A percentile compares a stretch with the other conserved stretches of the same genome.
Evolutionary conservation across 768 basidiomycete species (phyloP).

Genomic region (Clavulina sp.): DNA sequence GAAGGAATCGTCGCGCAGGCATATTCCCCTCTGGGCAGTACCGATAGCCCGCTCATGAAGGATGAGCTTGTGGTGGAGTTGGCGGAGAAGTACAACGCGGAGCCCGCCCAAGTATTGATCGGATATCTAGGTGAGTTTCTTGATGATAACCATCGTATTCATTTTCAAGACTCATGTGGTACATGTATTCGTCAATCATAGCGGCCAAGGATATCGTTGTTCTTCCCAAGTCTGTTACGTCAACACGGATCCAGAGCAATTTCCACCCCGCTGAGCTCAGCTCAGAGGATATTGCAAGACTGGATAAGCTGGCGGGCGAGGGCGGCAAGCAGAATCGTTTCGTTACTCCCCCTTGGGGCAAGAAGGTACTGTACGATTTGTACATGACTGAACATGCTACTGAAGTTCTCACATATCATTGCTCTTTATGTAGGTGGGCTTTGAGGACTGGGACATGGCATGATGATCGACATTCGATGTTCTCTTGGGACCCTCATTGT

Average conservation of each 20-base stretch:
- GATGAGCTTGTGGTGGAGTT: slow-evolving; percentile 44
- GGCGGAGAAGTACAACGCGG: slow-evolving; percentile 40
- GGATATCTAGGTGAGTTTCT: slow-evolving; percentile 10
- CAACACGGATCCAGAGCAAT: slow-evolving; percentile 32
- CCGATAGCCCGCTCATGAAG: slow-evolving; percentile 44
- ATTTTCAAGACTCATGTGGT: neutral
- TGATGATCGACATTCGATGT: neutral
- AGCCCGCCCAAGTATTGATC: slow-evolving; percentile 17
- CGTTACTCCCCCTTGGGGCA: slow-evolving; percentile 10
- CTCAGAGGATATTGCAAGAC: slow-evolving; percentile 7
- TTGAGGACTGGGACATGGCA: slow-evolving; percentile 10
- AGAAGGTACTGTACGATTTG: neutral
- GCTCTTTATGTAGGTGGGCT: slow-evolving; percentile 6
- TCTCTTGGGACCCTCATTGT: no score
- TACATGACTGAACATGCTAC: neutral
- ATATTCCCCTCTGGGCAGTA: slow-evolving; percentile 62
- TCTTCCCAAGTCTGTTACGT: slow-evolving; percentile 62
- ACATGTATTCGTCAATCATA: slow-evolving; percentile 13
- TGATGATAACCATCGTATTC: neutral
- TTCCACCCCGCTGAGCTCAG: slow-evolving; percentile 1
- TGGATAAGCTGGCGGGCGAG: slow-evolving; percentile 9
- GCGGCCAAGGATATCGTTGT: slow-evolving; percentile 52
- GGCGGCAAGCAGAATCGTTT: slow-evolving; percentile 8
- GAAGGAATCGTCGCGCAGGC: slow-evolving; percentile 58
- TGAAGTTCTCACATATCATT: neutral